These are phyloP conservation scores for Chalaropsis thielavioides DNA, from an alignment of 2,329 filamentous ascomycete genomes.

Conservation along the genomic window DNA sequence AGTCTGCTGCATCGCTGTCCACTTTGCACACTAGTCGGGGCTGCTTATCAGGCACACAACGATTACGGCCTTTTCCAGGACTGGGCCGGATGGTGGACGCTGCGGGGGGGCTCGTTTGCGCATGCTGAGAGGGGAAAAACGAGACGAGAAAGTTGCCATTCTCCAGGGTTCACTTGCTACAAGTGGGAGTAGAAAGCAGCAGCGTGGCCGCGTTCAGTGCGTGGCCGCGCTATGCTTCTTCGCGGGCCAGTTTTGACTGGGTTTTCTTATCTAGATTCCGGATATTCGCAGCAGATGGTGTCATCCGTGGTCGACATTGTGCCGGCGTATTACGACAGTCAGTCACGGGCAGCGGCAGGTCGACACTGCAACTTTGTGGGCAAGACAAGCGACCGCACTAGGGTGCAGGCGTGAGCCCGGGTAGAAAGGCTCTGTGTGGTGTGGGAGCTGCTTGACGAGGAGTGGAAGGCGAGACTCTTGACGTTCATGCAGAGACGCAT, in stretches of 20 bases:
- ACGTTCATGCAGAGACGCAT: not conserved
- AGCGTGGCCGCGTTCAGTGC: too few species aligned
- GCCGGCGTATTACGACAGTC: not conserved
- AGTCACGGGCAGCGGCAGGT: not conserved
- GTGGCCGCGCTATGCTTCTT: not conserved
- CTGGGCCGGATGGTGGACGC: not conserved
- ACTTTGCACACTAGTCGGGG: not conserved
- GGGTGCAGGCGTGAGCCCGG: not conserved
- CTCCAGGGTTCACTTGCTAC: not conserved
- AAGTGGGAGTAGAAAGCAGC: too few species aligned
- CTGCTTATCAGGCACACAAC: not conserved
- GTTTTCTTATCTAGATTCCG: not conserved
- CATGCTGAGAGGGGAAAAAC: not conserved
- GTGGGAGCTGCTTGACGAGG: too few species aligned
- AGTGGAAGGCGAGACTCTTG: too few species aligned
- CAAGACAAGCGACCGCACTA: not conserved
- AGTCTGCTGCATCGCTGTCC: not conserved
- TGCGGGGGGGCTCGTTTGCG: not conserved
- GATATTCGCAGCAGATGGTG: not conserved
- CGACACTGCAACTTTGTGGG: not conserved
- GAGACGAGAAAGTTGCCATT: not conserved
- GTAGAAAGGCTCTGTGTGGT: not conserved
- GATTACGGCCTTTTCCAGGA: not conserved
- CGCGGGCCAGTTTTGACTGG: not conserved
- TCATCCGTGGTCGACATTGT: not conserved